phyloP scores from a whole-genome alignment of 176 grass and related monocot species.

The Saccharum officinarum region DNA sequence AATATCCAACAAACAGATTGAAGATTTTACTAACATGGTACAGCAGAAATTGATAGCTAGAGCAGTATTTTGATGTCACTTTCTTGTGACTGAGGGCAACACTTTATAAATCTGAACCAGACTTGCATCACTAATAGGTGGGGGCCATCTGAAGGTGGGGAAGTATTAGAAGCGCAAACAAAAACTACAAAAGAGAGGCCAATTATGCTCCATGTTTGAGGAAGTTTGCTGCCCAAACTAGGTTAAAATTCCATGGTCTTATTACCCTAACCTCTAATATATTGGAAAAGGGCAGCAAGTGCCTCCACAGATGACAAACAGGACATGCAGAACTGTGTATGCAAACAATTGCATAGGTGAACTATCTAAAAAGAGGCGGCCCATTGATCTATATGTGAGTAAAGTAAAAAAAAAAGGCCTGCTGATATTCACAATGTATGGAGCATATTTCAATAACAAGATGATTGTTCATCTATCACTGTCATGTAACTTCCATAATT shows the following conservation, averaged over 20 bases:
- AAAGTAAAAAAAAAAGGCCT: background rate
- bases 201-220: background rate
- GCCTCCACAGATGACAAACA: background rate
- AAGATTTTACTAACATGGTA: background rate
- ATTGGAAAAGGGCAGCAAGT: background rate
- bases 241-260: background rate
- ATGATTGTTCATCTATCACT: conserved; percentile 3
- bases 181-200: background rate
- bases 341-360: background rate
- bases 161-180: background rate
- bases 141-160: background rate
- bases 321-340: background rate
- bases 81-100: background rate
- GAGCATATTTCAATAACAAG: background rate
- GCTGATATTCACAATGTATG: background rate
- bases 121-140: background rate
- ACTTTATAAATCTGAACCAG: conserved; percentile 13
- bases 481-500: background rate
- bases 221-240: conserved; percentile 1
- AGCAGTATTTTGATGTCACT: background rate
- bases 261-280: background rate
- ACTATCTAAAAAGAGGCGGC: background rate
- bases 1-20: background rate
- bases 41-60: background rate
- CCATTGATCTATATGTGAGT: background rate